Conservation (phyloP, 176 grass and related monocot genomes). For the Phragmites australis region DNA sequence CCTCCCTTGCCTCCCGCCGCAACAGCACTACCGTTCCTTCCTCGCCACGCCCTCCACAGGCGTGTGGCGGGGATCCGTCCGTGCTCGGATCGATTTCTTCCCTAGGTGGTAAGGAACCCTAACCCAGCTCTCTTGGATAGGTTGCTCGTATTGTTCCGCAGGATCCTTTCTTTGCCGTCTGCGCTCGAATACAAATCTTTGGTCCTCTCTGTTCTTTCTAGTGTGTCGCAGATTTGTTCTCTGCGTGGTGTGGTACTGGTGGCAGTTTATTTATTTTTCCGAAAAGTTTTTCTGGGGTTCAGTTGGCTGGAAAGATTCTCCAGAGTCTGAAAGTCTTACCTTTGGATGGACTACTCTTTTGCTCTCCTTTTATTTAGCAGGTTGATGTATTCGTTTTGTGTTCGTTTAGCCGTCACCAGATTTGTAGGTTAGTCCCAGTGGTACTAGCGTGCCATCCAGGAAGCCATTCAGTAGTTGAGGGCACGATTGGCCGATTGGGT, state of each 20-base stretch:
- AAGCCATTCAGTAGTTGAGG: not conserved
- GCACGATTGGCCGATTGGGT: not conserved
- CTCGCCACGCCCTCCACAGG: not conserved
- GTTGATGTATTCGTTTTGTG: too few species aligned
- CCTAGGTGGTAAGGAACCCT: not conserved
- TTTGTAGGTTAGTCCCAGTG: not conserved
- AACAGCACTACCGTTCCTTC: not conserved
- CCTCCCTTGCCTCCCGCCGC: not conserved
- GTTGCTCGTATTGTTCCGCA: not conserved
- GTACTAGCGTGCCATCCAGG: too few species aligned
- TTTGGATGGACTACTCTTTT: not conserved
- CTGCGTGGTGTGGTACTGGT: not conserved
- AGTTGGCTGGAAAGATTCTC: not conserved
- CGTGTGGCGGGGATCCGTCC: not conserved
- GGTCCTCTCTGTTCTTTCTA: too few species aligned
- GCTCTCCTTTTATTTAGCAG: not conserved
- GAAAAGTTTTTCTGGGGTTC: not conserved
- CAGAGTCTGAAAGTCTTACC: not conserved
- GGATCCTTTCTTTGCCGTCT: not conserved
- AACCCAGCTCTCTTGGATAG: not conserved
- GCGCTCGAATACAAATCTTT: not conserved
- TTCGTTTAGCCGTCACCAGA: not conserved
- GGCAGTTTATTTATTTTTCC: not conserved
- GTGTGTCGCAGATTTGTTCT: too few species aligned
- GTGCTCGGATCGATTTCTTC: not conserved